Evolutionary conservation across 495 filamentous ascomycete species (phyloP), one percentile per base, ranked within the genome.

Genomic region (Penicillium riverlandense): DNA sequence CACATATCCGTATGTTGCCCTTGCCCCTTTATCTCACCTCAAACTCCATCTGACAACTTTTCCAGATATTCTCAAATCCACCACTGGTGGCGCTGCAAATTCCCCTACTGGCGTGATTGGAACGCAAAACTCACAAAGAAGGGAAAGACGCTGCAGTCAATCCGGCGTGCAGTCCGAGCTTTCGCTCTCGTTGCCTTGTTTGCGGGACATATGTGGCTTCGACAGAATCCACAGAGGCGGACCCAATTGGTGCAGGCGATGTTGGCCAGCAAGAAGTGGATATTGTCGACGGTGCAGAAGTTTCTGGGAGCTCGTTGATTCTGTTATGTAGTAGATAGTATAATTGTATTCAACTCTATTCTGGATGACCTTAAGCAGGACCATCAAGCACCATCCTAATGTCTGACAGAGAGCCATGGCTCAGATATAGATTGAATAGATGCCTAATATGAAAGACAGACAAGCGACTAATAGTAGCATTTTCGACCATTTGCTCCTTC

Each of bases 21-120:
- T 29, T 39, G 14, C 28, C 16, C 22, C 6, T 27, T 29, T 5
- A 32, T 13, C 29, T 35, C 22, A 11, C 12, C 12, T 9, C 8
- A 27, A 37, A 35, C 35, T 31, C 14, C 12, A 42, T 4, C 40
- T 56, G 30, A 50, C 31, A 15, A n/a, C 22, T 0, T 32, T 6
- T 42, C 2, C 36, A 79, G 75, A 42, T 76, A 63, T 46, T 66
- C 70, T 7, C 76, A 80, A 50, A 50, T 78, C 28, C 58, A 72
- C 41, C 77, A 72, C 45, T 61, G 50, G 16, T 54, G 64, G 16
- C 54, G 69, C 10, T 80, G 75, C 57, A 67, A 66, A 55, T 82
- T 79, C 52, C 79, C 79, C 0, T 67, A 65, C 11, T 81, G 73
- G 73, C 55, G 52, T 13, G 66, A 83, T 47, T 83, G 76, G 76